Evolutionary conservation across 83 land plant genomes (phyloP), one percentile per base, ranked within the genome.

Genomic region (Thuja plicata): DNA sequence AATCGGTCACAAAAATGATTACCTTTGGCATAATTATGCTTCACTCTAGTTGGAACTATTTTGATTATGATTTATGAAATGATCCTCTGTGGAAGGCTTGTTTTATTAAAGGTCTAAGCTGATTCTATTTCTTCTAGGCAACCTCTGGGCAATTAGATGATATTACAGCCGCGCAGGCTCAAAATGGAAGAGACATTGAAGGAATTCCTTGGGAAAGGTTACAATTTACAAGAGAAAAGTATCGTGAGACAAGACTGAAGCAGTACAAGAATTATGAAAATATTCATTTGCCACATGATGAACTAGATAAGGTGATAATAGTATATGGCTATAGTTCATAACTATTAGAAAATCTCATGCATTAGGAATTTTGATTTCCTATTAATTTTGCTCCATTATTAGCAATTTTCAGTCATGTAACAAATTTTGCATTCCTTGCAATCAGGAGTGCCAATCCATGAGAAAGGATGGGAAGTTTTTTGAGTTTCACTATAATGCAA

Each of bases 141-240:
- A 85, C 27, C 24, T 60, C 66, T 17, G 66, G 57, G 2, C 45
- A 57, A 15, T 37, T 24, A 34, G 10, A 48, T 30, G 99, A 97
- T 88, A 98, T 99, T 1, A 93, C 99, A 21, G 99, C 99, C 30
- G 8, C 66, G 12, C 97, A 98, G 89, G 97, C 94, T 35, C 90
- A 97, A 81, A 89, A 92, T 50, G 99, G 99, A 55, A 98, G 96
- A 92, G 99, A 98, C 89, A 95, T 98, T 21, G 99, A 98, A 83
- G 99, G 99, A 24, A 96, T 98, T 48, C 99, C 97, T 16, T 98
- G 99, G 99, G 97, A 93, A 86, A 91, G 97, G 91, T 86, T 98
- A 43, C 95, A 93, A 83, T 94, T 93, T 55, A 91, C 95, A 3
- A 92, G 99, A 90, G 96, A 96, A 76, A 88, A 91, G 83, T 98